phyloP scores from a whole-genome alignment of 73 alveolate genomes.

The Breviolum minutum region DNA sequence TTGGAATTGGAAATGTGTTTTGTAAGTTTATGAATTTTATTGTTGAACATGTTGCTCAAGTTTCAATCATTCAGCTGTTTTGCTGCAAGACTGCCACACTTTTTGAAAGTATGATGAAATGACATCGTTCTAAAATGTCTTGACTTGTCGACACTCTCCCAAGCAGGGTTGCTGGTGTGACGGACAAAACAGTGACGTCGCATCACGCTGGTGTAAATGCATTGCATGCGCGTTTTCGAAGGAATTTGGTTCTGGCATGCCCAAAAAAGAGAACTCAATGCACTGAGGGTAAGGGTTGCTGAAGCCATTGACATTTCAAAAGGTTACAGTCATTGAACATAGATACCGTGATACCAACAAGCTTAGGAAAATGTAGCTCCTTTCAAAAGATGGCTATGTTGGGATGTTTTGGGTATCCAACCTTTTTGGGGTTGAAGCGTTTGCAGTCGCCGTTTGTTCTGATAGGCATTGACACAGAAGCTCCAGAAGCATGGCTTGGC shows the following conservation, averaged over 20 bases:
- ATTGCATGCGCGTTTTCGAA: neutral
- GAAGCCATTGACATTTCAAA: neutral
- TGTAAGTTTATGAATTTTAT: neutral
- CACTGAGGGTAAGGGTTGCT: neutral
- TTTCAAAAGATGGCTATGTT: no score
- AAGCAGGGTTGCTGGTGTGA: constrained; percentile 10
- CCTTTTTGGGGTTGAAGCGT: neutral
- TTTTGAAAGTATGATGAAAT: no score
- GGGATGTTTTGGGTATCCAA: no score
- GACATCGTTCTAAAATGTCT: neutral
- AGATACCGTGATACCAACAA: no score
- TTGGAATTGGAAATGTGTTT: neutral
- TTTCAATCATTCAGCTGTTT: no score
- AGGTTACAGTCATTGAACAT: no score
- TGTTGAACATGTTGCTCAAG: neutral
- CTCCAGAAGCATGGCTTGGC: constrained; percentile 92
- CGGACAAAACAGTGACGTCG: neutral
- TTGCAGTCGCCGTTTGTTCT: neutral
- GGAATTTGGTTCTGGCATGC: neutral
- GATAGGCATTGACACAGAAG: constrained; percentile 57
- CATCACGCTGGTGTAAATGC: neutral
- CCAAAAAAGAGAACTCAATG: neutral
- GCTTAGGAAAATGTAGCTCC: neutral
- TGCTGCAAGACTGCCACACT: no score
- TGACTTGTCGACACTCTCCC: neutral